A percentile compares a stretch with the other conserved stretches of the same genome.
phyloP scores from a whole-genome alignment of 2,329 filamentous ascomycete species.

The Xylariaceae sp. region DNA sequence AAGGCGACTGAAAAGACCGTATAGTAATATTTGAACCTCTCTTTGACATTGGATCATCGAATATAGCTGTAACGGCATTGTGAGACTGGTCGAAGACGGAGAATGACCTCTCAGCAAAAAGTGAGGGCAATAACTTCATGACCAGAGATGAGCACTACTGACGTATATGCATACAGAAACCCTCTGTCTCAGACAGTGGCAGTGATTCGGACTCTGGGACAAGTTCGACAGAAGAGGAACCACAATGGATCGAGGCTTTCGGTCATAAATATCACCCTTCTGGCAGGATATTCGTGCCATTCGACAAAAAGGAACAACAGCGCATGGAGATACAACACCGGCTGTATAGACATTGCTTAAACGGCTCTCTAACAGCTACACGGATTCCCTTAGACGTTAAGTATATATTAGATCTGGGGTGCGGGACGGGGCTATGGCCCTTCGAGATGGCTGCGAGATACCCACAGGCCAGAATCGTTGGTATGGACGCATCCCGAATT shows the following conservation, averaged over 20 bases:
- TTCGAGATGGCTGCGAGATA: constrained; percentile 50
- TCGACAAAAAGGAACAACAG: constrained; percentile 36
- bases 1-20: too few species aligned
- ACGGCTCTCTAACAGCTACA: constrained; percentile 38
- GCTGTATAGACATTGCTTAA: constrained; percentile 37
- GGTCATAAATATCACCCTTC: constrained; percentile 38
- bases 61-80: neutral
- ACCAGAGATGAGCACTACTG: constrained; percentile 2
- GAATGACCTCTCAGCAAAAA: constrained; percentile 17
- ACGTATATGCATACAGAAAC: constrained; percentile 18
- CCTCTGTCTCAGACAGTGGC: constrained; percentile 14
- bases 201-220: constrained; percentile 22
- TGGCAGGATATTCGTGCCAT: constrained; percentile 40
- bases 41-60: constrained; percentile 2
- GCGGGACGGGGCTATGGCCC: constrained; percentile 51
- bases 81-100: constrained; percentile 13
- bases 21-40: neutral
- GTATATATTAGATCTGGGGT: constrained; percentile 50
- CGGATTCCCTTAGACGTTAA: constrained; percentile 36
- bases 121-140: constrained; percentile 11
- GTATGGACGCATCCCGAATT: constrained; percentile 50
- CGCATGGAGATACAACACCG: constrained; percentile 38
- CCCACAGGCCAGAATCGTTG: constrained; percentile 47
- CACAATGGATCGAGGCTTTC: constrained; percentile 36
- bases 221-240: constrained; percentile 20